Evolutionary conservation across 441 rosid species (phyloP).

Genomic region (Geranium incanum): DNA sequence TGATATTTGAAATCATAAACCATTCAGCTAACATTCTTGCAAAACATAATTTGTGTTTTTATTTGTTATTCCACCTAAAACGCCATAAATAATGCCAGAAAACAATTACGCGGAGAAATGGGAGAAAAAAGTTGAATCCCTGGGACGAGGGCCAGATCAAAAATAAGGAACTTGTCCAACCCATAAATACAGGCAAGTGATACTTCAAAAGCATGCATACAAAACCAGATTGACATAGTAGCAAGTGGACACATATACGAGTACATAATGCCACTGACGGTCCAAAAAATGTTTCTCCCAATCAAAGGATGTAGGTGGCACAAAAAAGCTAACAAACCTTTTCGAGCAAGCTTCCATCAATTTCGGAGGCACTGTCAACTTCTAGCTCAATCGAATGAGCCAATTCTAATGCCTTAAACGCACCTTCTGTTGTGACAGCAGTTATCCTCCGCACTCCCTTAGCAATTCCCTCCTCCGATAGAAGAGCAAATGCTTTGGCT

Average conservation of each 20-base stretch:
- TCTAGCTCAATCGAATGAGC: slow-evolving; percentile 63
- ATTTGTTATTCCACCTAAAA: neutral
- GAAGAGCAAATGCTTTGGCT: slow-evolving; percentile 88
- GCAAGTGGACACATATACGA: neutral
- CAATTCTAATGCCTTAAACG: slow-evolving; percentile 57
- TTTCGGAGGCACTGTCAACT: slow-evolving; percentile 50
- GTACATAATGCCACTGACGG: neutral
- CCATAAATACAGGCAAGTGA: too few relatives aligned
- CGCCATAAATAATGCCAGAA: neutral
- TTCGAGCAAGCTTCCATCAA: slow-evolving; percentile 65
- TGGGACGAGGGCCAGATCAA: neutral
- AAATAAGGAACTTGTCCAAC: too few relatives aligned
- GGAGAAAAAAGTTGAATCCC: neutral
- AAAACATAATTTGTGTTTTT: neutral
- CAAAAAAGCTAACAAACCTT: slow-evolving; percentile 41
- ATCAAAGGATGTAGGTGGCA: neutral
- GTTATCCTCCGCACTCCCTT: slow-evolving; percentile 84
- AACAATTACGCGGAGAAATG: too few relatives aligned
- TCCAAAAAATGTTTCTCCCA: too few relatives aligned
- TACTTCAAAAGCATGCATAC: too few relatives aligned
- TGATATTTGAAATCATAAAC: neutral
- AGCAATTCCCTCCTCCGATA: slow-evolving; percentile 94
- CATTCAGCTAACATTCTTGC: neutral
- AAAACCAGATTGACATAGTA: too few relatives aligned
- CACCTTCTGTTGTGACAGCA: slow-evolving; percentile 78